Evolutionary conservation across 2,329 filamentous ascomycete species (phyloP), one percentile per base, ranked within the genome.

Genomic region (Fonsecaea multimorphosa): DNA sequence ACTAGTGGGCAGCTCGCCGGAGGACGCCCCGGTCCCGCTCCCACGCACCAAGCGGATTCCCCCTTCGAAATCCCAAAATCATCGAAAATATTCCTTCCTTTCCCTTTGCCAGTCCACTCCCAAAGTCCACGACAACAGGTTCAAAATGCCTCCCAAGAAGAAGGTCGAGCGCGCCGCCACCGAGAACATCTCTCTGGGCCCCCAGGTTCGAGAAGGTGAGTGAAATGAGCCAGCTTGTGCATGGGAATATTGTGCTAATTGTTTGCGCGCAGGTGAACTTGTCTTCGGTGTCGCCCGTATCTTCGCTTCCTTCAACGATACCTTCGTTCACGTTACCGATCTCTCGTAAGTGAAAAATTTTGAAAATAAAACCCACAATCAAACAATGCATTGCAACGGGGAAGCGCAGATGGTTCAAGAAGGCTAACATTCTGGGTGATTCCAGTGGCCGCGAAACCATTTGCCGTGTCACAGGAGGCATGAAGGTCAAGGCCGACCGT

Each of bases 401-500:
- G 53, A 22, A 69, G 44, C 16, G 34, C 64, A 74, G 69, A 76
- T 55, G 76, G 78, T 78, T 78, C 74, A 81, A 72, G 29, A 12
- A 84, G 83, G 84, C 87, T 89, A 84, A 90, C 84, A 79, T 81
- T 79, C 81, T 87, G 85, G 84, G 84, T 88, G 85, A 87, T 88
- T 87, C 82, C 86, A 96, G 92, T 85, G 95, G 95, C 86, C 95
- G 95, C 85, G 95, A 99, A 91, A 99, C 96, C 85, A 97, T 99
- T 87, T 92, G 89, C 89, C 93, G 95, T 92, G 94, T 99, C 76
- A 99, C 96, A 78, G 95, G 96, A 86, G 96, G 96, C 81, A 99
- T 99, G 95, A 99, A 99, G 89, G 95, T 99, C 89, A 99, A 99
- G 91, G 93, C 93, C 84, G 93, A 99, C 81, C 94, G 95, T 88